Base-by-base conservation (phyloP, 306 rosid species). In the Lathyrus oleraceus region DNA sequence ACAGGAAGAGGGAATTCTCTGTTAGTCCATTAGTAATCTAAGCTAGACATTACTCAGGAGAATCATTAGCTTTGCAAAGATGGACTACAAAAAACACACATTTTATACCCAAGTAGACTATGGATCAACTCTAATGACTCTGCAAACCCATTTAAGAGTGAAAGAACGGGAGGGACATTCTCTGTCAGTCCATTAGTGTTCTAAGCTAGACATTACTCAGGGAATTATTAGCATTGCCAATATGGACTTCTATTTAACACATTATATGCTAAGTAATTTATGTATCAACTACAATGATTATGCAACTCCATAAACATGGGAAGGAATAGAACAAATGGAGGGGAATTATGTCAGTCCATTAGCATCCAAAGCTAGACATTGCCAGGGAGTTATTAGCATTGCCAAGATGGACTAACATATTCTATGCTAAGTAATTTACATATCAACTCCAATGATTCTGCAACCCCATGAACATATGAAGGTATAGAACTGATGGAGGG, bases 51-150 rank as follows among this genome's bases (percentile, higher is more conserved):
- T 25, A 25, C 28, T 25, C 4, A 69, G 77, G 17, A 59, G 57
- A 82, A 74, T 73, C 81, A 80, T 15, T 81, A 81, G 91, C 85
- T 77, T 84, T 84, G 88, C 94, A 91, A 84, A 82, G 93, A 91
- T 85, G 94, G 91, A 89, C 96, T 71, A 5, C 44, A 1, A 12
- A 4, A 10, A 20, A 40, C 2, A 12, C 30, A 45, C 48, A 49
- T 17, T 49, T 13, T 17, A 49, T 35, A 12, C 36, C n/a, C 5
- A 25, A 25, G 28, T 59, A 8, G 13, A 19, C 19, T 27, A 74
- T 81, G 81, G 78, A 71, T 78, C 84, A 49, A 69, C 86, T 74
- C 87, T 69, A 76, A 61, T 71, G 80, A 73, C 74, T 76, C 87
- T 62, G 77, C 48, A 70, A 67, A 82, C 74, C 61, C 23, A 74